Conservation (phyloP, 2,329 filamentous ascomycete genomes). For the Aspergillus sp. region DNA sequence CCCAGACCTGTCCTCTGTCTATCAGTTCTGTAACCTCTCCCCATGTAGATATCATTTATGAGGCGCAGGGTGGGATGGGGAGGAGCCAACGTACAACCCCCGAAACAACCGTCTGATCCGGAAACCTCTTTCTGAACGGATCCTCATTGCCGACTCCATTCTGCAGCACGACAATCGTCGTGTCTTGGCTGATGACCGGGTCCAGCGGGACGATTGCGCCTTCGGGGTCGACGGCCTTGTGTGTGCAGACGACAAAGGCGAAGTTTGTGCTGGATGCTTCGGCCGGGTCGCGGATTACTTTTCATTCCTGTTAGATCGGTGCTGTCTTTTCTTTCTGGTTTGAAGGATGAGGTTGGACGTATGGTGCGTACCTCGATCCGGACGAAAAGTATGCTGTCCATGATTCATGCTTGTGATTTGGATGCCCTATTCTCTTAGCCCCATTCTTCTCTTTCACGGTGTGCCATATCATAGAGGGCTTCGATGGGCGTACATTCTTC, state of each 20-base stretch:
- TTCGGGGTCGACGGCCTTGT: constrained; percentile 49
- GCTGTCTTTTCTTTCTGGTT: too few species aligned
- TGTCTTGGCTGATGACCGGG: constrained; percentile 42
- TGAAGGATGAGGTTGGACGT: too few species aligned
- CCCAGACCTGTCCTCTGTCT: constrained; percentile 40
- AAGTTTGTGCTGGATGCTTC: constrained; percentile 33
- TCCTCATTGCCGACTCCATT: constrained; percentile 50
- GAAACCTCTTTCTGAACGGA: constrained; percentile 40
- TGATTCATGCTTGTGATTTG: constrained; percentile 48
- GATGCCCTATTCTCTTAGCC: constrained; percentile 39
- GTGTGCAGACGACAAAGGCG: constrained; percentile 45
- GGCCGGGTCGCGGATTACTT: constrained; percentile 44
- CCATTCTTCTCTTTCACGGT: too few species aligned
- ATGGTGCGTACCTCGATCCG: constrained; percentile 38
- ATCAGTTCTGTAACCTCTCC: not conserved
- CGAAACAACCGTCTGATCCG: constrained; percentile 38
- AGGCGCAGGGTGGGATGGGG: not conserved
- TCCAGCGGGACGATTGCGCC: constrained; percentile 40
- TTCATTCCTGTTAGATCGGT: constrained; percentile 18
- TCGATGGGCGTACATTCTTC: constrained; percentile 35
- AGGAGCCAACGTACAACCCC: constrained; percentile 47
- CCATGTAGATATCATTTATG: not conserved
- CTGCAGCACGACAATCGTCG: constrained; percentile 46
- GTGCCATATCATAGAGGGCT: not conserved
- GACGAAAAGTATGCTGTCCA: constrained; percentile 41